Evolutionary conservation across 2,329 filamentous ascomycete genomes (phyloP).

Genomic region (Phyllosticta paracitricarpa): DNA sequence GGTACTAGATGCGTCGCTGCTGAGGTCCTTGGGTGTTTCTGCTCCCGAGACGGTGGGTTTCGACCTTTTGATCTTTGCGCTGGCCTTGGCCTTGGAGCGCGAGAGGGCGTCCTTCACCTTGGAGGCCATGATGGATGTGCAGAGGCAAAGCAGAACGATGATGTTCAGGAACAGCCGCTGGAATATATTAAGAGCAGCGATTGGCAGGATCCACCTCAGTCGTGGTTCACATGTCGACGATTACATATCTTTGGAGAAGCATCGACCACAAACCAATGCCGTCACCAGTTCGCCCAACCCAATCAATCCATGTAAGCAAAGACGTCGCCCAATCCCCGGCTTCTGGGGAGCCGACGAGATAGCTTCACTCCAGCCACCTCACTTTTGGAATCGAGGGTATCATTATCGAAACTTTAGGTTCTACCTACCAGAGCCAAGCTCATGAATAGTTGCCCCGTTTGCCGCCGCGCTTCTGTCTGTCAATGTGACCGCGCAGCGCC

Average conservation of each 20-base stretch:
- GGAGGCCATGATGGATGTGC: neutral
- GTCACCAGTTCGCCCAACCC: neutral
- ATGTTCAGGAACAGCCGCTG: neutral
- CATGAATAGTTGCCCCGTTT: constrained; percentile 55
- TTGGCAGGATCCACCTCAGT: neutral
- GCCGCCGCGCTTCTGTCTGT: constrained; percentile 75
- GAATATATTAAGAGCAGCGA: neutral
- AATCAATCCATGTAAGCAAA: no score
- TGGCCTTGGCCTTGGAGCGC: neutral
- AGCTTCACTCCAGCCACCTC: neutral
- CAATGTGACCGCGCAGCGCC: constrained; percentile 70
- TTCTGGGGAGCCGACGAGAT: neutral
- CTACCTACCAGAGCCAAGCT: neutral
- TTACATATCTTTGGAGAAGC: neutral
- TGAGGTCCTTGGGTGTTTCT: neutral
- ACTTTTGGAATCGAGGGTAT: neutral
- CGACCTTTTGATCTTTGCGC: neutral
- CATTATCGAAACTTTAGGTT: neutral
- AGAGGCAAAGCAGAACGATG: neutral
- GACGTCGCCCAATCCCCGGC: neutral
- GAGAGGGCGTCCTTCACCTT: constrained; percentile 1
- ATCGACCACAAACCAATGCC: neutral
- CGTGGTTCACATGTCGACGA: neutral
- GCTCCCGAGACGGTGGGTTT: neutral
- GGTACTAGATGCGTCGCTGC: neutral